Base-by-base conservation (phyloP, 306 rosid species). In the Malus sieversii region DNA sequence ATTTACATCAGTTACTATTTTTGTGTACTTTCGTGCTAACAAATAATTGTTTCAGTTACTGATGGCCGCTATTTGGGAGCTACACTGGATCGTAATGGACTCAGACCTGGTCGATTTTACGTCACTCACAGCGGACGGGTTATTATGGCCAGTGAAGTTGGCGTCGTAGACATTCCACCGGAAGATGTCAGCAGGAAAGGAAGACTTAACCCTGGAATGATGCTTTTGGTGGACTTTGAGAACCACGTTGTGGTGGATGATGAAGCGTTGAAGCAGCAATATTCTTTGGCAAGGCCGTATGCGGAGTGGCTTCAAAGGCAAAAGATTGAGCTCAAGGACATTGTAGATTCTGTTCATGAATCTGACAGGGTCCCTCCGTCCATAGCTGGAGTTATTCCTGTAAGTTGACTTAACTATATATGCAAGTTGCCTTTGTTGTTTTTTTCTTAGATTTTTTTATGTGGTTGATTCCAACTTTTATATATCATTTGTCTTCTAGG, bases 41-140 rank as follows among this genome's bases (percentile, higher is more conserved):
- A 32, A 61, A 44, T 40, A 71, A 46, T 75, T 44, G 66, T 58
- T 89, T 67, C 85, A 96, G 99, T 96, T 85, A 89, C 99, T 20
- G 99, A 96, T 84, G 99, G 99, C 10, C 97, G 90, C 84, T 96
- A 92, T 85, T 92, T 96, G 70, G 99, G 99, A 88, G 99, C 99
- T 66, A 96, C 99, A 46, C 87, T 96, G 86, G 99, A 92, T 82
- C 88, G 99, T 77, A 96, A 96, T 80, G 99, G 99, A 60, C 82
- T 96, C 51, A 86, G 99, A 53, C 99, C 99, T 5, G 99, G 99
- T 70, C 99, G 99, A 57, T 96, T 96, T 81, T 96, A 96, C 33
- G 84, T 96, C 71, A 96, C 99, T 72, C 97, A 92, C 80, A 92
- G 98, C 80, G 97, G 97, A 75, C 86, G 99, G 67, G 99, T 96